phyloP scores from a whole-genome alignment of 176 grass and related monocot species.

The Oryza rufipogon region DNA sequence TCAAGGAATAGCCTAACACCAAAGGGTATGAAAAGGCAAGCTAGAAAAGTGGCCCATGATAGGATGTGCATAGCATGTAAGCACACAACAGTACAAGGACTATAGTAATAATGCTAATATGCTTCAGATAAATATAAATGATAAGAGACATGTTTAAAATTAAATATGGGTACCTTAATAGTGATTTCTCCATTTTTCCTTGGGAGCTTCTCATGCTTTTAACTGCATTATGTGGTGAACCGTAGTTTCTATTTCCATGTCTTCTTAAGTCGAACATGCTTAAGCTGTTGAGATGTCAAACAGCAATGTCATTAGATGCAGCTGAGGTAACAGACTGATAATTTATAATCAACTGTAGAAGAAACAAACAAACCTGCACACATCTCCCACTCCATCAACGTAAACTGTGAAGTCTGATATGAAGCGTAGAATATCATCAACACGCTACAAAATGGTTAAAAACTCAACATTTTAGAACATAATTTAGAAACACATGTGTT shows the following conservation, averaged over 20 bases:
- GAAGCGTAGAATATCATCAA: conserved; percentile 69
- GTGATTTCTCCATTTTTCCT: conserved; percentile 76
- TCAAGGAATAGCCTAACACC: neutral
- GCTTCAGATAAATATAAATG: neutral
- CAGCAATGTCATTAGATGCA: conserved; percentile 4
- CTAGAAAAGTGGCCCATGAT: neutral
- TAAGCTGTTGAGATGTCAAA: conserved; percentile 48
- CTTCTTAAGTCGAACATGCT: conserved; percentile 66
- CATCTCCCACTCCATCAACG: conserved; percentile 65
- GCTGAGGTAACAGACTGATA: neutral
- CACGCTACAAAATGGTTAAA: conserved; percentile 41
- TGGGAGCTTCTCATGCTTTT: conserved; percentile 65
- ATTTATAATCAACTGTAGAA: conserved; percentile 4
- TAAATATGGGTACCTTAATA: conserved; percentile 52
- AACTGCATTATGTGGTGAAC: conserved; percentile 56
- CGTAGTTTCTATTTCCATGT: conserved; percentile 67
- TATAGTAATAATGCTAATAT: neutral
- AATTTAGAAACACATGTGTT: neutral
- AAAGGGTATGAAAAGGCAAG: neutral
- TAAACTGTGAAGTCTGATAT: conserved; percentile 69
- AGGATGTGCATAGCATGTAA: neutral
- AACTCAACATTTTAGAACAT: neutral
- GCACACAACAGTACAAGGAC: neutral
- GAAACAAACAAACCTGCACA: conserved; percentile 59
- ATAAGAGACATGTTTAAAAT: neutral